phyloP scores from a whole-genome alignment of 306 rosid species.

The Corylus avellana region DNA sequence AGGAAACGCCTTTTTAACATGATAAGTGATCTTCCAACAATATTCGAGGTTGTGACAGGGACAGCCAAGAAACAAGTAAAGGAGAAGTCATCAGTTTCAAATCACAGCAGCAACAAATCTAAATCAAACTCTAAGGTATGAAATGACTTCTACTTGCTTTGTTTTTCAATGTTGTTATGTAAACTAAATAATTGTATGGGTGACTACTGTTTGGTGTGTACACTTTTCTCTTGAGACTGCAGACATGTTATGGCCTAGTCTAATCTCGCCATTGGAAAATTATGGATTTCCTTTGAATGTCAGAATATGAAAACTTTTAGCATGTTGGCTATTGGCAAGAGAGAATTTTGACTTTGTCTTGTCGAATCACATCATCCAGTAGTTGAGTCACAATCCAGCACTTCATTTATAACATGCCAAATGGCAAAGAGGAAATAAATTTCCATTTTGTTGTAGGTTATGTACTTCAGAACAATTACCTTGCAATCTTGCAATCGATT shows the following conservation, averaged over 20 bases:
- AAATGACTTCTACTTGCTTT: conserved; percentile 2
- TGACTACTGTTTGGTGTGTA: not conserved
- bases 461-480: not conserved
- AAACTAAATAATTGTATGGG: not conserved
- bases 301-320: not conserved
- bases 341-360: not conserved
- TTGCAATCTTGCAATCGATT: not conserved
- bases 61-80: conserved; percentile 66
- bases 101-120: conserved; percentile 68
- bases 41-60: conserved; percentile 76
- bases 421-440: not conserved
- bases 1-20: conserved; percentile 76
- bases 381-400: not conserved
- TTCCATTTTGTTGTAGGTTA: not conserved
- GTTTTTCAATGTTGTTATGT: conserved; percentile 1
- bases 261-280: not conserved
- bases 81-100: conserved; percentile 71
- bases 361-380: too few relatives aligned
- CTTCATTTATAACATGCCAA: not conserved
- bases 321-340: not conserved
- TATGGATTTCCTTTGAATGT: not conserved
- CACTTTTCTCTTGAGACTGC: not conserved
- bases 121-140: conserved; percentile 69
- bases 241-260: not conserved
- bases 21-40: conserved; percentile 89